A percentile compares a stretch with the other conserved stretches of the same genome.
Evolutionary conservation across 1,284 basidiomycete species (phyloP).

Genomic region (Moesziomyces globuligerus): DNA sequence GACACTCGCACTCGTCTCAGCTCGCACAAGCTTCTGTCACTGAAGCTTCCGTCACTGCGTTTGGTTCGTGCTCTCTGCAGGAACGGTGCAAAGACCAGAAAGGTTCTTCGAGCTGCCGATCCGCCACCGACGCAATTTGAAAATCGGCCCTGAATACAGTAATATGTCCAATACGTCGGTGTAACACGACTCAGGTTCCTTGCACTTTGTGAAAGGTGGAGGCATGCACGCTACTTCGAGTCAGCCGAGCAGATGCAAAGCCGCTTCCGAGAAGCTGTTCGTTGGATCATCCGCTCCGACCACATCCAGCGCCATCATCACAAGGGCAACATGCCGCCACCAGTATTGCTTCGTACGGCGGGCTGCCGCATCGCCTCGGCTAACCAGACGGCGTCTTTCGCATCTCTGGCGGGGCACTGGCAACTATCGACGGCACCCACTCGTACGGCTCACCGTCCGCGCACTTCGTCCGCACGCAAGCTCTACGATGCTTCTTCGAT

Average conservation of each 20-base stretch:
- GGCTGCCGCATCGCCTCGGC: not conserved
- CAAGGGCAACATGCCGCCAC: not conserved
- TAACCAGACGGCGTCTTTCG: not conserved
- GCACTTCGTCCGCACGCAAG: not conserved
- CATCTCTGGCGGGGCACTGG: not conserved
- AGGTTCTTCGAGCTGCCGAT: too few species aligned
- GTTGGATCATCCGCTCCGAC: not conserved
- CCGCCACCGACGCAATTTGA: too few species aligned
- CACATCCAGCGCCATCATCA: not conserved
- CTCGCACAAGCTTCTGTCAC: too few species aligned
- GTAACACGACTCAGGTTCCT: not conserved
- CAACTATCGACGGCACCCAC: not conserved
- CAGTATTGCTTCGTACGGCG: not conserved
- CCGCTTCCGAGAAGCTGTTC: too few species aligned
- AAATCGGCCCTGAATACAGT: not conserved
- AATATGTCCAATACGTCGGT: not conserved
- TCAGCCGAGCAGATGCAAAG: conserved; percentile 9
- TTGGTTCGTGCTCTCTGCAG: too few species aligned
- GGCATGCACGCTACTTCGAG: not conserved
- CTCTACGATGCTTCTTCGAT: not conserved
- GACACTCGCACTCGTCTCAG: too few species aligned
- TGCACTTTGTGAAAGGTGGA: conserved; percentile 1
- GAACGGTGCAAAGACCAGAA: not conserved
- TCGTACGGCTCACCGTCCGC: not conserved
- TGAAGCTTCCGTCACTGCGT: too few species aligned